Evolutionary conservation across 2,329 filamentous ascomycete genomes (phyloP), one percentile per base, ranked within the genome.

Genomic region (Fusarium cyanostomum): DNA sequence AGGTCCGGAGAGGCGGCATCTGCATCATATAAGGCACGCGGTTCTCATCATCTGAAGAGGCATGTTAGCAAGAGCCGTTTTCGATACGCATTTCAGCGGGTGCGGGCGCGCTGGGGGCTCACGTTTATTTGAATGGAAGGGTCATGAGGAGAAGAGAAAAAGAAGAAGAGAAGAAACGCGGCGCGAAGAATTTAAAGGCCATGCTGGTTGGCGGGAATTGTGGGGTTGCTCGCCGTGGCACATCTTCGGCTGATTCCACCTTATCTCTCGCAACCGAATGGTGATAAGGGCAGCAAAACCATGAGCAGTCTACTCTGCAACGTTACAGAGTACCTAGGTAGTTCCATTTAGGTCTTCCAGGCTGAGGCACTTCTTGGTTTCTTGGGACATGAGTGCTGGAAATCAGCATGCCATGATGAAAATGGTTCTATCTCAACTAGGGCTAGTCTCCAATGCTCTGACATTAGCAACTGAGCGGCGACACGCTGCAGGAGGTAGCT

Each of bases 41-140:
- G 92, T 92, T 97, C 96, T 99, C 95, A 98, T 99, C 94, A 98
- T 96, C 93, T 97, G 74, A 16, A 24, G 56, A 46, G 44, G 46
- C 45, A 61, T 51, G 71, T 80, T 73, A 81, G 76, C 53, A 58
- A 43, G 11, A n/a, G 15, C 6, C 18, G 21, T 21, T 4, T 21
- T 21, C 3, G 1, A 10, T 3, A 18, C 18, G 31, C 1, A 7
- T 7, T 15, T 8, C n/a, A 9, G 3, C 10, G 1, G 1, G 13
- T 6, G 21, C 8, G 54, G 52, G 52, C 55, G 68, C 60, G 63
- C 64, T 66, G 43, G 8, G 42, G 9, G 87, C 93, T 86, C 84
- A 97, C 94, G 83, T 92, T 87, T 89, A 89, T 90, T 96, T 96
- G 96, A 97, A 94, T 92, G 93, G 94, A 97, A 96, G 92, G 94